Evolutionary conservation across 805 yeast genomes (phyloP), one percentile per base, ranked within the genome.

Genomic region (Saturnispora sanitii): DNA sequence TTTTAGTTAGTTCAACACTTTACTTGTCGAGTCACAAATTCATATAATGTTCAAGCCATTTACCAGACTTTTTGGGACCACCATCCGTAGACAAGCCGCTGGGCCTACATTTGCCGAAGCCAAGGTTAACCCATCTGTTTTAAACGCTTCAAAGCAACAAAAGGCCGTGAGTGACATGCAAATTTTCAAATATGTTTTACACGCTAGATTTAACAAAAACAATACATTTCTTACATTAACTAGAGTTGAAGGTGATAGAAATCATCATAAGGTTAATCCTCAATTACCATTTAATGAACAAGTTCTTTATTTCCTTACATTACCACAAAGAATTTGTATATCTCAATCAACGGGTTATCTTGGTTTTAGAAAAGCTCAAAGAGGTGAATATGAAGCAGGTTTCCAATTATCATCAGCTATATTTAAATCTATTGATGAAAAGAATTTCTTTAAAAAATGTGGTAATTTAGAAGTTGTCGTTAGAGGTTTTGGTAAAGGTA

Each of bases 361-460:
- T 38, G 98, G 97, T 3, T 90, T 87, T 68, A 74, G 86, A 54
- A 86, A 87, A 54, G 75, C 92, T 15, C 86, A 86, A 42, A 77
- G 96, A 62, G 85, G 94, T 37, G 95, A 86, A 60, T 85, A 84
- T 55, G 98, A 90, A 62, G 96, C 95, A 1, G 82, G 82, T 12
- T 88, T 81, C 67, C 96, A 87, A 59, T 80, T 90, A 8, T 67
- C 87, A 13, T 67, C 87, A 4, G 74, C 73, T 47, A 68, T 84
- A 63, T 86, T 90, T 61, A 71, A 77, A 46, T 59, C 70, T 48
- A 82, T 90, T 20, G 56, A 77, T 75, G 61, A 82, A 78, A 56
- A 71, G 67, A 43, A 45, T 18, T 27, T 51, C 19, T 43, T 58
- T 17, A 39, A 42, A n/a, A 46, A 48, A n/a, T 47, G 50, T 38